Conservation (phyloP, 208 protist genomes). For the Acanthamoeba quina region DNA sequence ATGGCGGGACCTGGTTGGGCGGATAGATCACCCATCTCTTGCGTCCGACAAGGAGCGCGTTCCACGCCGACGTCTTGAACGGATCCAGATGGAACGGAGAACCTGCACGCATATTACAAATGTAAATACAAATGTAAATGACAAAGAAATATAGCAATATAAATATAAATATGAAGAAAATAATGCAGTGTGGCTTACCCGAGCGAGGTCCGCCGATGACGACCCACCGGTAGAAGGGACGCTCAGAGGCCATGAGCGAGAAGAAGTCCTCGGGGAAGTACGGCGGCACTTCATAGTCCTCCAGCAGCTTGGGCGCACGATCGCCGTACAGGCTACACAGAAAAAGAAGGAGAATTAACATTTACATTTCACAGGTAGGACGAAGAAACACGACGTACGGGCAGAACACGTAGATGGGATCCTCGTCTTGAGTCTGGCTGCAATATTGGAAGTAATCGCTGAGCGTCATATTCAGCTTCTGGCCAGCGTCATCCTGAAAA, state of each 20-base stretch:
- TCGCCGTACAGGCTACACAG: neutral
- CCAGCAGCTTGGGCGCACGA: conserved; percentile 29
- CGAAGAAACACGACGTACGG: neutral
- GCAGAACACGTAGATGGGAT: conserved; percentile 74
- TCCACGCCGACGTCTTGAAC: conserved; percentile 73
- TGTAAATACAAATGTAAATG: too few relatives aligned
- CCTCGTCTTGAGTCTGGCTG: conserved; percentile 41
- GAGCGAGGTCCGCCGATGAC: conserved; percentile 68
- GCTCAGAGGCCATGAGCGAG: conserved; percentile 38
- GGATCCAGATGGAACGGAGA: conserved; percentile 73
- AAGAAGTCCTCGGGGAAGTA: conserved; percentile 72
- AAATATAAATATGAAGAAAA: neutral
- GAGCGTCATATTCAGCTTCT: conserved; percentile 71
- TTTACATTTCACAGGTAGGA: too few relatives aligned
- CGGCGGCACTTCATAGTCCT: conserved; percentile 64
- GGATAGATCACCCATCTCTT: conserved; percentile 71
- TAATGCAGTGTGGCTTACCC: neutral
- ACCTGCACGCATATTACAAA: neutral
- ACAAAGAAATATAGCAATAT: neutral
- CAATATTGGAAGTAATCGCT: conserved; percentile 61
- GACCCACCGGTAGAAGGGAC: conserved; percentile 38
- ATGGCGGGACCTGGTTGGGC: conserved; percentile 19
- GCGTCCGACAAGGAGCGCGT: conserved; percentile 48
- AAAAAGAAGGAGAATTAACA: too few relatives aligned
- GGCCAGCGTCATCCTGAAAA: conserved; percentile 32